Evolutionary conservation across 2,329 filamentous ascomycete species (phyloP).

Genomic region (Alternaria sp.): DNA sequence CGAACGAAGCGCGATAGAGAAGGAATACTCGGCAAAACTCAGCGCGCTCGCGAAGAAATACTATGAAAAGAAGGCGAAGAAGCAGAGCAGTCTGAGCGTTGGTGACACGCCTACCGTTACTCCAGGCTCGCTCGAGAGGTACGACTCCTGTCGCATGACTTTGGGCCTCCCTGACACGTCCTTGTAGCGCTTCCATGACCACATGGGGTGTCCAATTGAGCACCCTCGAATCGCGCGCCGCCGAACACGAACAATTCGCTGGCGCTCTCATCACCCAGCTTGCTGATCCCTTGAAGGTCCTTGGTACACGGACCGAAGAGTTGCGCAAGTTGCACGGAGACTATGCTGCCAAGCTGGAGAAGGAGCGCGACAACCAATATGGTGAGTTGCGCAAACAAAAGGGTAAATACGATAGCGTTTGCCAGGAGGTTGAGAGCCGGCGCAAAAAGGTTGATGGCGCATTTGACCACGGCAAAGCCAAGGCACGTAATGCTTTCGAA

Average conservation of each 20-base stretch:
- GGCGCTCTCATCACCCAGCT: constrained; percentile 81
- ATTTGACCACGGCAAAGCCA: constrained; percentile 86
- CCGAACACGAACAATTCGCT: constrained; percentile 87
- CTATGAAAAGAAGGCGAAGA: constrained; percentile 95
- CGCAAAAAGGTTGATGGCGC: constrained; percentile 94
- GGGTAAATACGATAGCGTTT: constrained; percentile 89
- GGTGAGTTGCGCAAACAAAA: constrained; percentile 89
- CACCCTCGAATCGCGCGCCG: constrained; percentile 85
- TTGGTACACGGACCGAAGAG: constrained; percentile 83
- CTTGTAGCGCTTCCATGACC: constrained; percentile 86
- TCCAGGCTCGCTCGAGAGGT: constrained; percentile 92
- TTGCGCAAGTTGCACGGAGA: constrained; percentile 90
- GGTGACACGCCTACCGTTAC: constrained; percentile 93
- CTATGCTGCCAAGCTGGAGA: constrained; percentile 87
- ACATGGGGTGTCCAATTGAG: constrained; percentile 96
- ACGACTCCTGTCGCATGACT: constrained; percentile 25
- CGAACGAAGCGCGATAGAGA: constrained; percentile 91
- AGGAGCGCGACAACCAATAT: constrained; percentile 86
- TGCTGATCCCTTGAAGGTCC: constrained; percentile 84
- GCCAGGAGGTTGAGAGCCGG: constrained; percentile 92
- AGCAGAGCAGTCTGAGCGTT: constrained; percentile 86
- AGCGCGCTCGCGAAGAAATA: constrained; percentile 92
- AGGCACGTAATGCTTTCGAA: constrained; percentile 90
- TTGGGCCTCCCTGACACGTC: constrained; percentile 12
- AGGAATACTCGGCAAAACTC: constrained; percentile 93